These are phyloP conservation scores for Catharanthus roseus DNA, from an alignment of 257 asterid species.

Conservation along the genomic window DNA sequence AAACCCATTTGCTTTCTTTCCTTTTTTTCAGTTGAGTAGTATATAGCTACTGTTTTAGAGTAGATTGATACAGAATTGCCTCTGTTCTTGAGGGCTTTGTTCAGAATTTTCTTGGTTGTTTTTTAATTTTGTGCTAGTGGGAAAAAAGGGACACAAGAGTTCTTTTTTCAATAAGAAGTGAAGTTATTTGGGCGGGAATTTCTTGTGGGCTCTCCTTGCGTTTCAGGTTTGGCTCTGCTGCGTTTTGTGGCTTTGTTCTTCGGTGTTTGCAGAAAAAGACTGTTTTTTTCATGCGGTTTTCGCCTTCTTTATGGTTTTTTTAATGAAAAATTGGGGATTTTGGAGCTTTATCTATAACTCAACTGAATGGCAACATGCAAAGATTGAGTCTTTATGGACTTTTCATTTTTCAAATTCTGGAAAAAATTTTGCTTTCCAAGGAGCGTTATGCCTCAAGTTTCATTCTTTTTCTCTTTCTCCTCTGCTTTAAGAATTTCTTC, in stretches of 20 bases:
- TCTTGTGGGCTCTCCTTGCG: not conserved
- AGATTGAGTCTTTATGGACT: constrained; percentile 9
- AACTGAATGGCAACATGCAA: not conserved
- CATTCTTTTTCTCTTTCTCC: constrained; percentile 5
- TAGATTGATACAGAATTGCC: not conserved
- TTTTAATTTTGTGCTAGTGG: not conserved
- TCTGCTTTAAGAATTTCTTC: not conserved
- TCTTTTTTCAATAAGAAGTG: not conserved
- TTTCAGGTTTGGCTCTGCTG: constrained; percentile 19
- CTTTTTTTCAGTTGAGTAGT: no score
- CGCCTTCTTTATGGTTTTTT: not conserved
- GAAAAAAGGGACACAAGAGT: not conserved
- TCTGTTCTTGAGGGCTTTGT: not conserved
- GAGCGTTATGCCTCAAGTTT: constrained; percentile 5
- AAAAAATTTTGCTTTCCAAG: not conserved
- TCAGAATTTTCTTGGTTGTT: not conserved
- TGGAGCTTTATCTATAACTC: no score
- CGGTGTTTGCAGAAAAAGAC: not conserved
- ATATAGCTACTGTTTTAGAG: not conserved
- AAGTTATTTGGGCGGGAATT: constrained; percentile 11
- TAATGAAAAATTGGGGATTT: not conserved
- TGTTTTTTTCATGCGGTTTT: not conserved
- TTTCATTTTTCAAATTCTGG: constrained; percentile 3
- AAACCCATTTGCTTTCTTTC: not conserved
- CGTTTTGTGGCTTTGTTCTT: not conserved